These are phyloP conservation scores for Endoconidiophora laricicola DNA, from an alignment of 2,329 filamentous ascomycete genomes.

Conservation along the genomic window DNA sequence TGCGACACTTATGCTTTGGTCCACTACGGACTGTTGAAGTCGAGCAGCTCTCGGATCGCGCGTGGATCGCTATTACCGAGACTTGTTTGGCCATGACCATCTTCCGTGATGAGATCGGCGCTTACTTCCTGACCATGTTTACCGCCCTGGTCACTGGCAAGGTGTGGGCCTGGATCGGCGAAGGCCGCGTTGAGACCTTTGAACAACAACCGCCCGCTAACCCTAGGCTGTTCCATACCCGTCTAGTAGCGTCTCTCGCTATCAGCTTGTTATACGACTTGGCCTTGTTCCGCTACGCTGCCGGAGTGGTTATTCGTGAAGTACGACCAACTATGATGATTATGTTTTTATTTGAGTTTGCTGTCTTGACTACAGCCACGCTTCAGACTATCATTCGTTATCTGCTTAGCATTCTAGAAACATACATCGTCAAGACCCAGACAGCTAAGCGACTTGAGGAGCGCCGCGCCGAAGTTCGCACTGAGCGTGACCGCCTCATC, in stretches of 20 bases:
- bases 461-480: constrained; percentile 49
- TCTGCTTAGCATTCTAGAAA: constrained; percentile 59
- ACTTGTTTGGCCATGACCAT: constrained; percentile 97
- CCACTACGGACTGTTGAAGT: constrained; percentile 83
- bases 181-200: constrained; percentile 80
- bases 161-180: constrained; percentile 97
- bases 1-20: constrained; percentile 84
- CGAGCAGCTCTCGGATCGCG: constrained; percentile 92
- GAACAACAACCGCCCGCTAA: constrained; percentile 91
- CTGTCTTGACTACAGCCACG: constrained; percentile 66
- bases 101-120: constrained; percentile 85
- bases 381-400: constrained; percentile 68
- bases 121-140: constrained; percentile 94
- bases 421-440: constrained; percentile 57
- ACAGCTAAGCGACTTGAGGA: constrained; percentile 51
- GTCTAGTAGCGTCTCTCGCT: constrained; percentile 61
- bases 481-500: constrained; percentile 36
- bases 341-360: constrained; percentile 98
- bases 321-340: constrained; percentile 98
- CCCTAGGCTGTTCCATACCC: constrained; percentile 70
- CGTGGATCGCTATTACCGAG: constrained; percentile 95
- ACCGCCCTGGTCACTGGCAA: constrained; percentile 82
- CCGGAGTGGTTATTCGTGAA: constrained; percentile 69
- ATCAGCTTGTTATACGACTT: constrained; percentile 67
- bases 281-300: constrained; percentile 64